Conservation (phyloP, 2,329 filamentous ascomycete species). For the Epichloe brachyelytri region DNA sequence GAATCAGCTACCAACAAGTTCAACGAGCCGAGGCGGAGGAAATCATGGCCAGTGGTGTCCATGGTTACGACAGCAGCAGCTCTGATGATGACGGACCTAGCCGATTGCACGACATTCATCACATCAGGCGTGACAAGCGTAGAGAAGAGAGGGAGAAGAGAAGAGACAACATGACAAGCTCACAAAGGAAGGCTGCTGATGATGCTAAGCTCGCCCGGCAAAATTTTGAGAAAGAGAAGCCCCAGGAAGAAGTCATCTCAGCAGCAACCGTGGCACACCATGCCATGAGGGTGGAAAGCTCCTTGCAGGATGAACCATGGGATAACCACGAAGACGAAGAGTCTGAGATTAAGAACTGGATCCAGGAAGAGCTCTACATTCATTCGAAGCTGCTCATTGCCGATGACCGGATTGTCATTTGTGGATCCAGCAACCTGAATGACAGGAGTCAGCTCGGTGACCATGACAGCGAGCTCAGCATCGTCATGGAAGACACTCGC, state of each 20-base stretch:
- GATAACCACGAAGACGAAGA: conserved; percentile 52
- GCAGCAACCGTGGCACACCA: conserved; percentile 52
- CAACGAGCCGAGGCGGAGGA: conserved; percentile 82
- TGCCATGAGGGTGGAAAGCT: conserved; percentile 57
- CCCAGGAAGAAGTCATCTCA: conserved; percentile 24
- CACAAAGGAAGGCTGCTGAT: conserved; percentile 23
- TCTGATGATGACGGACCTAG: conserved; percentile 14
- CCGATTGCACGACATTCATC: conserved; percentile 2
- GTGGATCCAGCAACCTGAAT: conserved; percentile 82
- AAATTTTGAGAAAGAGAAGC: conserved; percentile 37
- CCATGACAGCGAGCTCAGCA: conserved; percentile 82
- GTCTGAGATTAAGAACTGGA: conserved; percentile 73
- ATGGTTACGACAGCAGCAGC: conserved; percentile 36
- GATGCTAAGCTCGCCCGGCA: conserved; percentile 33
- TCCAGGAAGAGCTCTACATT: conserved; percentile 93
- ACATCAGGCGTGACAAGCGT: conserved; percentile 20
- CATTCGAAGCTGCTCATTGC: conserved; percentile 85
- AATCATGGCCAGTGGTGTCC: conserved; percentile 65
- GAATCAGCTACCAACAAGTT: conserved; percentile 72
- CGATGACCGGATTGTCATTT: conserved; percentile 75
- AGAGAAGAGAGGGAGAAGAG: conserved; percentile 10
- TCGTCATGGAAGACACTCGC: conserved; percentile 77
- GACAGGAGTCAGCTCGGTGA: conserved; percentile 78
- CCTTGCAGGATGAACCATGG: conserved; percentile 58
- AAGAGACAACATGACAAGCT: conserved; percentile 1